phyloP scores from a whole-genome alignment of 1,139 yeast genomes.

The Debaryomycetaceae sp. region DNA sequence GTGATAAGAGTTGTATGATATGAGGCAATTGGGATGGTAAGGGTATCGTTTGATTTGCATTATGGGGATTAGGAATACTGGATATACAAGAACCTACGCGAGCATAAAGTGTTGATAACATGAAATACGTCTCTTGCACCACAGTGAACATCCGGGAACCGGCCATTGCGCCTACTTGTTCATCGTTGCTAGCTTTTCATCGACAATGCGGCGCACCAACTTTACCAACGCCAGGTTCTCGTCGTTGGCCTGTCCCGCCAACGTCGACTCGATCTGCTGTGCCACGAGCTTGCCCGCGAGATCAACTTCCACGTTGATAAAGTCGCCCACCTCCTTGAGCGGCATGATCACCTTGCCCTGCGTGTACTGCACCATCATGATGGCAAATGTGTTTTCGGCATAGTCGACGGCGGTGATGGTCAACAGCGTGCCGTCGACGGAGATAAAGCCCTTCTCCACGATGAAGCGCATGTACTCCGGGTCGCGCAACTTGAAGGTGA shows the following conservation, averaged over 20 bases:
- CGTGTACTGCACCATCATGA: constrained; percentile 88
- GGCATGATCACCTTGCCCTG: constrained; percentile 76
- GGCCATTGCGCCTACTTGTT: neutral
- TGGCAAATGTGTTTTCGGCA: constrained; percentile 48
- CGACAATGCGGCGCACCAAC: constrained; percentile 42
- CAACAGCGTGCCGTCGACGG: constrained; percentile 88
- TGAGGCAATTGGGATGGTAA: too few relatives aligned
- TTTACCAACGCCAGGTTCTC: constrained; percentile 25
- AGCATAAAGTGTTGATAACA: too few relatives aligned
- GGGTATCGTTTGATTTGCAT: too few relatives aligned
- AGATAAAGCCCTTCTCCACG: constrained; percentile 88
- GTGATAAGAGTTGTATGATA: too few relatives aligned
- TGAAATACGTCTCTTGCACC: too few relatives aligned
- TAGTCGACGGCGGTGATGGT: constrained; percentile 75
- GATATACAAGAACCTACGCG: too few relatives aligned
- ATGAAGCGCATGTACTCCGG: constrained; percentile 56
- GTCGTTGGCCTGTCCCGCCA: constrained; percentile 44
- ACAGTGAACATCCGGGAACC: neutral
- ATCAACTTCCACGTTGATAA: constrained; percentile 88
- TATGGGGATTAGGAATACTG: too few relatives aligned
- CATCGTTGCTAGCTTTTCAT: constrained; percentile 26
- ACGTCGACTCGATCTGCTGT: constrained; percentile 57
- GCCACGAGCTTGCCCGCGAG: constrained; percentile 86
- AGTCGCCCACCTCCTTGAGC: constrained; percentile 45
- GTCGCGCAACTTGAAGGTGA: constrained; percentile 67